phyloP scores from a whole-genome alignment of 306 rosid species.

The Cicer pinnatifidum region DNA sequence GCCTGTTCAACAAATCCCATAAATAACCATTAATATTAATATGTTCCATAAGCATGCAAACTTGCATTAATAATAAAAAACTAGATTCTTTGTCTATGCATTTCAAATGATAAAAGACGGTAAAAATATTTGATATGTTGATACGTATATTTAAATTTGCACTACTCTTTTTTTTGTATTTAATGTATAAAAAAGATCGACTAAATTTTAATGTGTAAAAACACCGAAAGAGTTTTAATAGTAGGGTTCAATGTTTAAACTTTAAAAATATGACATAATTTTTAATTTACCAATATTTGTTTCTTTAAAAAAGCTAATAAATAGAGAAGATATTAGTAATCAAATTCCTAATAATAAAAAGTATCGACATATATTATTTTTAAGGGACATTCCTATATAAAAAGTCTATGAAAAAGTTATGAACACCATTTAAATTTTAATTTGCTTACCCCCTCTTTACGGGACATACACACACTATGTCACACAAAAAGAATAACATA shows the following conservation, averaged over 20 bases:
- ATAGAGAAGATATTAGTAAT: no score
- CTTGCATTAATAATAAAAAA: neutral
- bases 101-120: no score
- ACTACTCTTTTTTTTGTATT: no score
- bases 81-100: neutral
- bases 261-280: neutral
- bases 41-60: neutral
- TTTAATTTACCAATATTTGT: neutral
- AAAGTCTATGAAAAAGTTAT: neutral
- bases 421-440: neutral
- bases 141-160: no score
- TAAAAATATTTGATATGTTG: no score
- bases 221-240: neutral
- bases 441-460: neutral
- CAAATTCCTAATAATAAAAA: no score
- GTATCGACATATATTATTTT: no score
- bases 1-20: conserved; percentile 23
- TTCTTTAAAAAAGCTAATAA: neutral
- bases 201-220: no score
- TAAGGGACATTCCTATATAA: no score
- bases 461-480: neutral
- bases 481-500: neutral
- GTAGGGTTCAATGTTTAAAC: neutral
- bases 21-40: neutral
- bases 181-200: no score